Evolutionary conservation across 192 early-diverging fungal genomes (phyloP).

Genomic region (Backusella australiensis): DNA sequence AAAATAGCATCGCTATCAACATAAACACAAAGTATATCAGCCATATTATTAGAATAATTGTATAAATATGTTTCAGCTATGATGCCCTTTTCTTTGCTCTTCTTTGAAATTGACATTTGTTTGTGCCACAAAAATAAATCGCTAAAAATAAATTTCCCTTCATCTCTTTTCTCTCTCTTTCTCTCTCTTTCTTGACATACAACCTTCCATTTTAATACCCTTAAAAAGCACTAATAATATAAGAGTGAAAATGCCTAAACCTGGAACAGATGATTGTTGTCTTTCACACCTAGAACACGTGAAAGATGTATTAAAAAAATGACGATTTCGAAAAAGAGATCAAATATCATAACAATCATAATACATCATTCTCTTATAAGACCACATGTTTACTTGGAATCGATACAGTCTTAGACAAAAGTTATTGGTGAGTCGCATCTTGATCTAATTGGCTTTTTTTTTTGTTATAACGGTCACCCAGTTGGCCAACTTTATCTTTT

Average conservation of each 20-base stretch:
- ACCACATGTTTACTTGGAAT: neutral
- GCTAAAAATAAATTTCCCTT: neutral
- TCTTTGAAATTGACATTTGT: neutral
- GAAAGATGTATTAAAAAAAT: too few species aligned
- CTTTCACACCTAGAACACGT: too few species aligned
- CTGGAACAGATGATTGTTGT: too few species aligned
- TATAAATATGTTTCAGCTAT: neutral
- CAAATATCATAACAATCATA: neutral
- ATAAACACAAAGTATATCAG: neutral
- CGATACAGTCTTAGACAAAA: neutral
- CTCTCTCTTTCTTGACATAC: too few species aligned
- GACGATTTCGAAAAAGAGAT: neutral
- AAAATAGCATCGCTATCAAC: neutral
- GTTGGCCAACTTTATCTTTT: neutral
- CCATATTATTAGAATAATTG: neutral
- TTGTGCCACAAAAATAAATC: neutral
- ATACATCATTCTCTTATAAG: neutral
- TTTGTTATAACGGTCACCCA: neutral
- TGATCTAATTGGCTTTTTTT: neutral
- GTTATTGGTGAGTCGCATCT: neutral
- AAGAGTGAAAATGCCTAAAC: too few species aligned
- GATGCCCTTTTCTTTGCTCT: neutral
- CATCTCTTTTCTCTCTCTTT: too few species aligned
- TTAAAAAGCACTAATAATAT: too few species aligned
- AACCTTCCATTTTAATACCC: too few species aligned